Conservation (phyloP, 805 yeast genomes). For the Schwanniomyces sp. region DNA sequence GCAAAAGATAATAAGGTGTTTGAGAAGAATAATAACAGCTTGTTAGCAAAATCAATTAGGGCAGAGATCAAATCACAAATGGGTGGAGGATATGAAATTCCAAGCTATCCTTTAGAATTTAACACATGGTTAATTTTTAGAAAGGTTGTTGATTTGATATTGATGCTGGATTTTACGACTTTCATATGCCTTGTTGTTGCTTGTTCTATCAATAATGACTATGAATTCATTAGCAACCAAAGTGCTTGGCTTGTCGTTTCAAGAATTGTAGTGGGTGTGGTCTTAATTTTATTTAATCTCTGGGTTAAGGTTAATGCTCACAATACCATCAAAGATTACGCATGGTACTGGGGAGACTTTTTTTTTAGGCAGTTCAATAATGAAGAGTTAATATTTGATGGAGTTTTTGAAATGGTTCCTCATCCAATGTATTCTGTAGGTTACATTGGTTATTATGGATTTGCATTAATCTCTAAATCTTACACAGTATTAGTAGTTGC, state of each 20-base stretch:
- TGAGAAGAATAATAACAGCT: slow-evolving; percentile 23
- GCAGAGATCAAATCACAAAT: slow-evolving; percentile 38
- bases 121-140: slow-evolving; percentile 83
- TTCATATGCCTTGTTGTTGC: slow-evolving; percentile 65
- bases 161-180: slow-evolving; percentile 82
- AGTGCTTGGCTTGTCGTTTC: slow-evolving; percentile 42
- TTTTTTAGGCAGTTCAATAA: slow-evolving; percentile 69
- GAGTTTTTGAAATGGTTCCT: slow-evolving; percentile 86
- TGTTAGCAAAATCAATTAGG: slow-evolving; percentile 38
- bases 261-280: slow-evolving; percentile 58
- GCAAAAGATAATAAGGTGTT: slow-evolving; percentile 36
- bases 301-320: slow-evolving; percentile 90
- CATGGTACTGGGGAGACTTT: slow-evolving; percentile 96
- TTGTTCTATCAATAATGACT: slow-evolving; percentile 37
- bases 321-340: slow-evolving; percentile 83
- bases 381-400: slow-evolving; percentile 76
- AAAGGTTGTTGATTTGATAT: slow-evolving; percentile 73
- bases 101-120: slow-evolving; percentile 61
- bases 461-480: slow-evolving; percentile 73
- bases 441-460: slow-evolving; percentile 83
- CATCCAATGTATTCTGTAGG: slow-evolving; percentile 94
- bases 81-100: slow-evolving; percentile 31
- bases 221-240: slow-evolving; percentile 42
- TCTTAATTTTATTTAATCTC: slow-evolving; percentile 66
- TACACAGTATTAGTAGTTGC: slow-evolving; percentile 70